Conservation (phyloP, 1,284 basidiomycete genomes). For the Bjerkandera adusta region DNA sequence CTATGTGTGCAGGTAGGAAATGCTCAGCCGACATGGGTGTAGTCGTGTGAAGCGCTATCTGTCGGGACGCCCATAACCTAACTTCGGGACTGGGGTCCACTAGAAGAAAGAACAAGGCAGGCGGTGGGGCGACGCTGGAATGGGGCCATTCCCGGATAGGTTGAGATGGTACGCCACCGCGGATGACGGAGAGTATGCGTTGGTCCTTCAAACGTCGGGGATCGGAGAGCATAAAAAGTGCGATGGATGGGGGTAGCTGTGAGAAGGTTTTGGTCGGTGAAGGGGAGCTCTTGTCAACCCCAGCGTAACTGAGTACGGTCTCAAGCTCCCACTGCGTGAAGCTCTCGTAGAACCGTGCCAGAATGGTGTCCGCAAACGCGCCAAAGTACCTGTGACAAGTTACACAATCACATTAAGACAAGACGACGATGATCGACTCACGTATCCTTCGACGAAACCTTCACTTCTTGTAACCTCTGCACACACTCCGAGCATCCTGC, state of each 20-base stretch:
- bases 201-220: constrained; percentile 54
- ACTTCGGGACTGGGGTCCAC: constrained; percentile 47
- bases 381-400: constrained; percentile 56
- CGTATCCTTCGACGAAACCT: constrained; percentile 62
- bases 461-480: constrained; percentile 59
- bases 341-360: constrained; percentile 59
- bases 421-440: constrained; percentile 40
- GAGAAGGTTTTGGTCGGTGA: constrained; percentile 28
- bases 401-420: constrained; percentile 31
- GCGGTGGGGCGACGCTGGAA: constrained; percentile 46
- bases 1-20: constrained; percentile 44
- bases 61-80: constrained; percentile 57
- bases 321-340: constrained; percentile 69
- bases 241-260: constrained; percentile 43
- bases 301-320: constrained; percentile 40
- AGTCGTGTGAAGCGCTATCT: constrained; percentile 37
- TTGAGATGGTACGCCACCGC: constrained; percentile 36
- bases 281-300: neutral
- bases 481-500: constrained; percentile 67
- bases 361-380: constrained; percentile 47
- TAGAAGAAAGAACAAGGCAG: constrained; percentile 60
- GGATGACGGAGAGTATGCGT: constrained; percentile 45
- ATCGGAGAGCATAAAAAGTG: constrained; percentile 72
- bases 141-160: constrained; percentile 51
- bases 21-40: constrained; percentile 46